Evolutionary conservation across 1,284 basidiomycete genomes (phyloP).

Genomic region (Coniophora puteana): DNA sequence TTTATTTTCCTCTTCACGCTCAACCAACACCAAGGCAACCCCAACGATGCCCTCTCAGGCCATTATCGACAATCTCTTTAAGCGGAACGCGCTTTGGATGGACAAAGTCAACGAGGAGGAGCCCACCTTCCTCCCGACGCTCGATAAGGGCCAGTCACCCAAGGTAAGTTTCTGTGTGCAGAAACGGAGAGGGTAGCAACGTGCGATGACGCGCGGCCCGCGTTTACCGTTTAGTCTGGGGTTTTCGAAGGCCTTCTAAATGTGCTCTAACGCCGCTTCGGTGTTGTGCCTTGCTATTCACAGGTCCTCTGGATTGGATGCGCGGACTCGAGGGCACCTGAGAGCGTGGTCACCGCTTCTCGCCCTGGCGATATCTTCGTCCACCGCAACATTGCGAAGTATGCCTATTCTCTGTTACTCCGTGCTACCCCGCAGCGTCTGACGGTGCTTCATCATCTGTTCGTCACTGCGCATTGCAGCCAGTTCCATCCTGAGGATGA

Average conservation of each 20-base stretch:
- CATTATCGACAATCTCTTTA: conserved; percentile 42
- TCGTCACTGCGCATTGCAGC: conserved; percentile 40
- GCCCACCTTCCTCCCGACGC: conserved; percentile 59
- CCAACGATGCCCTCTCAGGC: conserved; percentile 14
- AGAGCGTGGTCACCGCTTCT: conserved; percentile 48
- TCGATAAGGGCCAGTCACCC: conserved; percentile 66
- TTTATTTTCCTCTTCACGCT: too few species aligned
- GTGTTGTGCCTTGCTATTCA: conserved; percentile 5
- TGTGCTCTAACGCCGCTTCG: conserved; percentile 4
- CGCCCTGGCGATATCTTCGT: conserved; percentile 70
- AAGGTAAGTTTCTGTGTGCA: conserved; percentile 42
- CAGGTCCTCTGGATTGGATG: conserved; percentile 76
- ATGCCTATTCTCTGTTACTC: conserved; percentile 16
- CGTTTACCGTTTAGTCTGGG: too few species aligned
- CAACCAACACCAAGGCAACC: too few species aligned
- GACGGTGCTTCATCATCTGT: conserved; percentile 5
- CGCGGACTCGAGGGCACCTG: conserved; percentile 66
- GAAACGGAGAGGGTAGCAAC: too few species aligned
- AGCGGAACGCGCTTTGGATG: conserved; percentile 62
- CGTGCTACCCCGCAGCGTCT: background rate
- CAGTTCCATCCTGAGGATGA: conserved; percentile 81
- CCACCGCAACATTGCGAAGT: conserved; percentile 67
- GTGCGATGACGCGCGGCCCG: too few species aligned
- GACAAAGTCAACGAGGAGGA: conserved; percentile 49
- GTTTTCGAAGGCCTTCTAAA: background rate